phyloP scores from a whole-genome alignment of 2,329 filamentous ascomycete species.

The Blastomyces silverae region DNA sequence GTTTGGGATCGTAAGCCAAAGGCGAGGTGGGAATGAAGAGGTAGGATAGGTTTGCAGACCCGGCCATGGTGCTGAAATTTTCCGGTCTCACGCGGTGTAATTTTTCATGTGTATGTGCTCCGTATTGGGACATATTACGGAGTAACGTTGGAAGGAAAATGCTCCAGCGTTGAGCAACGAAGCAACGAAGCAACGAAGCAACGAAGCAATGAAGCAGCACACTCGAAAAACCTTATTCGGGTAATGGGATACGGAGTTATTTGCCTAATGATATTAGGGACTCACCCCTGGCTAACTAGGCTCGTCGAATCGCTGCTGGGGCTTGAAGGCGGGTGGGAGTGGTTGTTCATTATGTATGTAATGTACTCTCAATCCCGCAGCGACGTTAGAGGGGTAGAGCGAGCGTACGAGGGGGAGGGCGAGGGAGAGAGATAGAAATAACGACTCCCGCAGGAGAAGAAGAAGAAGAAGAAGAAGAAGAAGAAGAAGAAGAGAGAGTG shows the following conservation, averaged over 20 bases:
- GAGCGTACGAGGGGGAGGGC: neutral
- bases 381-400: neutral
- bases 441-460: neutral
- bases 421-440: neutral
- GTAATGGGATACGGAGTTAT: neutral
- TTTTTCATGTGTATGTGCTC: neutral
- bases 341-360: constrained; percentile 3
- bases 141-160: neutral
- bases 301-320: constrained; percentile 3
- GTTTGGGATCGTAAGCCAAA: constrained; percentile 15
- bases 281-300: neutral
- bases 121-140: constrained; percentile 8
- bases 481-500: neutral
- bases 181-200: neutral
- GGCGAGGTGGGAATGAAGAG: constrained; percentile 16
- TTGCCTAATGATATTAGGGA: neutral
- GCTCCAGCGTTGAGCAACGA: neutral
- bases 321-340: neutral
- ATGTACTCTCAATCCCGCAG: neutral
- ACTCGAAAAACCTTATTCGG: neutral
- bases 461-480: neutral
- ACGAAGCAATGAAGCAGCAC: neutral
- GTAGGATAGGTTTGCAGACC: constrained; percentile 19
- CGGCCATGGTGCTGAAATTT: constrained; percentile 16
- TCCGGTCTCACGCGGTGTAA: constrained; percentile 4